A percentile compares a stretch with the other conserved stretches of the same genome.
Evolutionary conservation across 257 asterid species (phyloP).

Genomic region (Lycium ferocissimum): DNA sequence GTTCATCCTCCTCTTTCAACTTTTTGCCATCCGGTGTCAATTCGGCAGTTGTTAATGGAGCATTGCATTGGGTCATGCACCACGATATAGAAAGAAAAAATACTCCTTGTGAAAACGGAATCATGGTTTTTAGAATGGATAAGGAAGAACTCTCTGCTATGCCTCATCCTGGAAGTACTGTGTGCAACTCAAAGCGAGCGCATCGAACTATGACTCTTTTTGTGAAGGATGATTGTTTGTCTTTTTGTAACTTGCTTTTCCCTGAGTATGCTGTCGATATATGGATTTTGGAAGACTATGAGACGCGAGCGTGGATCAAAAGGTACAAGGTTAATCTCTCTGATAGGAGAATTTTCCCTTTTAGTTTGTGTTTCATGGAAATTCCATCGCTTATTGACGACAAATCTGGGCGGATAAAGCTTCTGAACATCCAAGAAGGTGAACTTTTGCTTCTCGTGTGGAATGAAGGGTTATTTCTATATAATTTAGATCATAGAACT

Average conservation of each 20-base stretch:
- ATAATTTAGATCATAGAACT: no score
- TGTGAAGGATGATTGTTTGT: conserved; percentile 13
- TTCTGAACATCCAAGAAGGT: background rate
- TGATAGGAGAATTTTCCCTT: background rate
- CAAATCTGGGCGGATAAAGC: background rate
- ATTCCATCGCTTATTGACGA: background rate
- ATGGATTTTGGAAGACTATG: background rate
- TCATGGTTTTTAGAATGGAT: background rate
- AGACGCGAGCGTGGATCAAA: background rate
- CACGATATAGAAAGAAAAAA: background rate
- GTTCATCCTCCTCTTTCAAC: background rate
- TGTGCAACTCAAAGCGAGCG: background rate
- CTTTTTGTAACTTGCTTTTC: background rate
- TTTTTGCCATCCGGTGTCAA: background rate
- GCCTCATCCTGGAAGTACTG: background rate
- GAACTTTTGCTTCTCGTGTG: background rate
- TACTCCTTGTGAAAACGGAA: conserved; percentile 8
- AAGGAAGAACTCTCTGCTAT: background rate
- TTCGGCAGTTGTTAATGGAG: background rate
- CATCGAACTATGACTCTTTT: background rate
- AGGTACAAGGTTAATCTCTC: background rate
- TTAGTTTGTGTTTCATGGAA: background rate
- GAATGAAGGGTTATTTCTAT: no score
- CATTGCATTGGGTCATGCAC: background rate
- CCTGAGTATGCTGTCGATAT: background rate